These are phyloP conservation scores for Warburgia ugandensis DNA, from an alignment of 164 flowering plant genomes.

Conservation along the genomic window DNA sequence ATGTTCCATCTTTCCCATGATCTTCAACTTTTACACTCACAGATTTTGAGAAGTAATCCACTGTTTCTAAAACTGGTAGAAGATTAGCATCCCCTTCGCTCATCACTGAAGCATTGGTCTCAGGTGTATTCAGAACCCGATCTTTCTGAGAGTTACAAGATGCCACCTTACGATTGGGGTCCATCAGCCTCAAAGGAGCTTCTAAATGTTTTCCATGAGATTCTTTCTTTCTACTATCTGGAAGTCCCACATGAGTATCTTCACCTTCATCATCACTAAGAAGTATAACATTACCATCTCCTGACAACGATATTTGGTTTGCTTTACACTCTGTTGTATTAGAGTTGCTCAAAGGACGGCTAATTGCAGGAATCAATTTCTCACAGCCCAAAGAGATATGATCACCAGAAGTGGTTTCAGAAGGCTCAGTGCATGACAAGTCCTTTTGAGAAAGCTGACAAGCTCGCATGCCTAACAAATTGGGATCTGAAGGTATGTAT, in stretches of 20 bases:
- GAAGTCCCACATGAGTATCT: conserved; percentile 13
- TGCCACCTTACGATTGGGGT: conserved; percentile 19
- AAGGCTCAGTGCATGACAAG: conserved; percentile 8
- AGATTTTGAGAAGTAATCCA: conserved; percentile 4
- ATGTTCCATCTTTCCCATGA: conserved; percentile 4
- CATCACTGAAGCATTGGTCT: conserved; percentile 27
- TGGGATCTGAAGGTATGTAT: conserved; percentile 2
- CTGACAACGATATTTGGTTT: conserved; percentile 5
- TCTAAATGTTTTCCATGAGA: conserved; percentile 26
- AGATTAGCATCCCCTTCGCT: conserved; percentile 17
- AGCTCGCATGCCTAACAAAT: conserved; percentile 5
- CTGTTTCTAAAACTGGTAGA: conserved; percentile 16
- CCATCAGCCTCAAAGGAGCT: conserved; percentile 17
- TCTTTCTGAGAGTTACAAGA: conserved; percentile 24
- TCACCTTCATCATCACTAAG: conserved; percentile 26
- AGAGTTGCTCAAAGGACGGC: conserved; percentile 8
- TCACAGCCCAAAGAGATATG: neutral
- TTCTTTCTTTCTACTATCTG: no score
- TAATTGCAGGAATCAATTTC: neutral
- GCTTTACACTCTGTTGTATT: conserved; percentile 8
- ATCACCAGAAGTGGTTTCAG: conserved; percentile 5
- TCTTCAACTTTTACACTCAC: conserved; percentile 19
- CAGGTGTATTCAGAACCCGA: conserved; percentile 16
- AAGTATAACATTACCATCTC: conserved; percentile 14
- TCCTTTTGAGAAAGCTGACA: conserved; percentile 19